Percentiles rank a stretch among this genome's conserved stretches.
phyloP scores from a whole-genome alignment of 2,329 filamentous ascomycete genomes.

The Ophiosphaerella korrae region DNA sequence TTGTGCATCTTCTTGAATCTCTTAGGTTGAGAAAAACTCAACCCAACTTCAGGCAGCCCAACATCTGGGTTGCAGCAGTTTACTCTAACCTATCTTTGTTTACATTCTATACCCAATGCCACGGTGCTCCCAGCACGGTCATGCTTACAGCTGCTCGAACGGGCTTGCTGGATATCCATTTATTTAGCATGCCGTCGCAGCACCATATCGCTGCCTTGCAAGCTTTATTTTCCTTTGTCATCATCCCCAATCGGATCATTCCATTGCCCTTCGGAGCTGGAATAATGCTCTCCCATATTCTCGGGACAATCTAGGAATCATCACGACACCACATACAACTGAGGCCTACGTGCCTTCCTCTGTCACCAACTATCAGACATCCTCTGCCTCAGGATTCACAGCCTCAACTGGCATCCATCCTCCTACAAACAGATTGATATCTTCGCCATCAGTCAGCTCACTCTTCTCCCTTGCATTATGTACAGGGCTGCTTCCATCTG shows the following conservation, averaged over 20 bases:
- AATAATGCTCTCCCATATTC: constrained; percentile 33
- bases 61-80: constrained; percentile 21
- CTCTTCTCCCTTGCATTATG: constrained; percentile 8
- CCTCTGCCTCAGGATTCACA: constrained; percentile 22
- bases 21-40: constrained; percentile 25
- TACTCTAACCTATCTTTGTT: constrained; percentile 28
- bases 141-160: constrained; percentile 32
- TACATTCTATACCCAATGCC: constrained; percentile 41
- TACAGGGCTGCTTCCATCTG: constrained; percentile 8
- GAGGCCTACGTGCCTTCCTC: constrained; percentile 38
- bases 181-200: constrained; percentile 33
- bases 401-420: constrained; percentile 22
- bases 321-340: constrained; percentile 39
- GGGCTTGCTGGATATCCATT: constrained; percentile 35
- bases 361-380: constrained; percentile 27
- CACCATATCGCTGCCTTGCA: constrained; percentile 34
- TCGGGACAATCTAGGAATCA: constrained; percentile 39
- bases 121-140: constrained; percentile 21
- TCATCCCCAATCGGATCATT: constrained; percentile 40
- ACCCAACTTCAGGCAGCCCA: constrained; percentile 21
- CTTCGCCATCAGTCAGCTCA: constrained; percentile 10
- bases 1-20: constrained; percentile 32
- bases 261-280: constrained; percentile 37
- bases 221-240: constrained; percentile 45
- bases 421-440: constrained; percentile 22